Base-by-base conservation (phyloP, 352 stramenopile genomes). In the Globisporangium cylindrosporum region DNA sequence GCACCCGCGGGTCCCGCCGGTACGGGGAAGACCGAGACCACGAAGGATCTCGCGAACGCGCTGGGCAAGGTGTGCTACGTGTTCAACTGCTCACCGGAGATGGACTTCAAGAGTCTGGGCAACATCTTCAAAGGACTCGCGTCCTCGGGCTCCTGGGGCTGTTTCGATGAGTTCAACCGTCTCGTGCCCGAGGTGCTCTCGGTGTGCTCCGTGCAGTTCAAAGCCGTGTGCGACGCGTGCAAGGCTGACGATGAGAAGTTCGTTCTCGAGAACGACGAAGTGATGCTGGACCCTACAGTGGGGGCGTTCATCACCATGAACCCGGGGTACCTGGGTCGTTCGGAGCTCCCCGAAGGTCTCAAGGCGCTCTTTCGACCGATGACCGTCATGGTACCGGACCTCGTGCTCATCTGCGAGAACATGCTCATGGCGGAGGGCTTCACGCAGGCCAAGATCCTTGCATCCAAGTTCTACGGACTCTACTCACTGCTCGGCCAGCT, bases 301-400 rank as follows among this genome's bases (percentile, higher is more conserved):
- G 96, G 96, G 41, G 95, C 92, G 8, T 99, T 98, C 73, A 98
- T 99, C 69, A 99, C 96, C 18, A 99, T 99, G 96, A 99, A 99
- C 72, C 96, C 96, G 3, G 96, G 95, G 15, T 99, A 99, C 73
- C 76, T 98, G 24, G 95, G 95, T 49, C 91, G 95, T 18, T 97
- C 89, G 0, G 95, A 98, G 70, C 81, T 99, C 5, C 95, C 96
- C 6, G 95, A 98, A 84, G 95, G 93, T 34, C 77, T 99, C 8
- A 98, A 98, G 72, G 94, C 94, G 7, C 74, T 99, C 2, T 98
- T 99, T 77, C 88, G 96, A 4, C 95, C 96, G 15, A 98, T 99
- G 88, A 98, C 95, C 15, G 93, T 98, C 53, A 98, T 98, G 93
- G 95, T 98, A 36, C 96, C 96, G 12, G 95, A 99, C 74, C 75